Percentiles rank a stretch among this genome's conserved stretches.
phyloP scores from a whole-genome alignment of 805 yeast genomes.

The Saturnispora galanensis region DNA sequence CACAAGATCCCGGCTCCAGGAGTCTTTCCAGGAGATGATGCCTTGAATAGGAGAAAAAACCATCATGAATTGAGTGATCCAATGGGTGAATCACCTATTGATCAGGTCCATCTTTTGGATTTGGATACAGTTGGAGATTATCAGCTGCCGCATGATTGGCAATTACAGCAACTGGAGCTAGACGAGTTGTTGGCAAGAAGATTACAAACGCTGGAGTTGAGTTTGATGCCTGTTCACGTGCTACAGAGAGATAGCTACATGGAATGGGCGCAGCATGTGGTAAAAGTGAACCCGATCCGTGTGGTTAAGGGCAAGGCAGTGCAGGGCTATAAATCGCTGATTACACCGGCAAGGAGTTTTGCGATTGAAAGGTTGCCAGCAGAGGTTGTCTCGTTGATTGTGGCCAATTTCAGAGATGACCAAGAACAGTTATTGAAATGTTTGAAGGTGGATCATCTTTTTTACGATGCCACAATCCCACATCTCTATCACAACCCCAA shows the following conservation, averaged over 20 bases:
- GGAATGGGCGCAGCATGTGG: not conserved
- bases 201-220: not conserved
- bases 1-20: no score
- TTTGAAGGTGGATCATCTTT: constrained; percentile 41
- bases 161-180: not conserved
- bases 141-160: not conserved
- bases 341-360: constrained; percentile 30
- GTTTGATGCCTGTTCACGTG: not conserved
- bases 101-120: not conserved
- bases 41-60: no score
- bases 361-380: constrained; percentile 8
- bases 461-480: constrained; percentile 43
- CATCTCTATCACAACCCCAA: constrained; percentile 44
- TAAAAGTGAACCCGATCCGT: constrained; percentile 5
- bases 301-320: constrained; percentile 25
- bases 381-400: constrained; percentile 27
- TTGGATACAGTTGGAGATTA: not conserved
- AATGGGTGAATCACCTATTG: no score
- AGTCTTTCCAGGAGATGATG: no score
- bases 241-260: no score
- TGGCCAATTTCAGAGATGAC: constrained; percentile 30
- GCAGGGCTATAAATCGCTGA: constrained; percentile 45
- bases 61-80: no score
- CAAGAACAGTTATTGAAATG: constrained; percentile 34
- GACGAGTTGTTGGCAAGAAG: not conserved